Evolutionary conservation across 2,329 filamentous ascomycete species (phyloP), one percentile per base, ranked within the genome.

Genomic region (Colletotrichum orchidophilum): DNA sequence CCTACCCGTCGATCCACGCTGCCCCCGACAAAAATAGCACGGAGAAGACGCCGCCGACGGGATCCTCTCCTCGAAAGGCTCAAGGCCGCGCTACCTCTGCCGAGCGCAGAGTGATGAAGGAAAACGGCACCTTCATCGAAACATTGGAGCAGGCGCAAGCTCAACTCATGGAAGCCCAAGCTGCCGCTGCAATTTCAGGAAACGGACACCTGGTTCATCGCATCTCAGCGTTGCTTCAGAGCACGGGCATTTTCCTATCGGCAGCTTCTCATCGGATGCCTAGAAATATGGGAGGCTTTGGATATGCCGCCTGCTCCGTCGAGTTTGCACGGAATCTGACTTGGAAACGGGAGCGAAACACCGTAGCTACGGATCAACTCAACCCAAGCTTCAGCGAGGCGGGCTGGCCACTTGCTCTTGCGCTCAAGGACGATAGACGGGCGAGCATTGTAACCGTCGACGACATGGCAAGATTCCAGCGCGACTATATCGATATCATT

Each of bases 401-500:
- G 74, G 80, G 66, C 74, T 79, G 57, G 77, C 77, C 74, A 11
- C 42, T 75, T 70, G 70, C 66, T 29, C 66, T 67, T 29, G 62
- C 46, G 21, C 69, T 57, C 15, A 54, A 69, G 31, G 77, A 79
- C 29, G 62, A 76, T 5, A 80, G 82, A 53, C 83, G 83, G 27
- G 78, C 77, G 2, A 89, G 86, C 72, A 78, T 88, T 21, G 85
- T 83, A 1, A 78, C 85, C 66, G 80, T 83, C 5, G 81, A 85
- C 11, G 87, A 92, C 73, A 87, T 91, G 76, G 81, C 85, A 53
- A 85, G 86, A 29, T 97, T 97, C 76, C 93, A 96, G 78, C 87
- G 88, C 73, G 89, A 95, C 55, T 97, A 95, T 75, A 87, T 98
- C 61, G 93, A 98, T 77, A 92, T 96, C 60, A 90, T 99, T 6